Base-by-base conservation (phyloP, 306 rosid species). In the Notholithocarpus densiflorus region DNA sequence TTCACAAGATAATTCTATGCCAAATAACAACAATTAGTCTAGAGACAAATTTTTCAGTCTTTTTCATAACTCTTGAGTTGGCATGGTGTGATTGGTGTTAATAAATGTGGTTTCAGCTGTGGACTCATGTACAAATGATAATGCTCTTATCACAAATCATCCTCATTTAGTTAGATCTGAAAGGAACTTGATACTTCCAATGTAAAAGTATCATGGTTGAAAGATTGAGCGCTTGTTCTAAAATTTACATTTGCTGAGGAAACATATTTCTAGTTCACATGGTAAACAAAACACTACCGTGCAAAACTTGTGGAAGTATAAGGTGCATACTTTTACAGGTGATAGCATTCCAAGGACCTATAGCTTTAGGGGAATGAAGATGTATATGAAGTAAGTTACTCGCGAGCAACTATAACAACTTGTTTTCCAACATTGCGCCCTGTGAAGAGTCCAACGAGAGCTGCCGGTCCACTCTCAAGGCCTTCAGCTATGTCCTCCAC, bases 351-450 rank as follows among this genome's bases (percentile, higher is more conserved):
- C 27, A 60, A 13, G 17, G 72, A 34, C 52, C 72, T 66, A 31
- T 13, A 65, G 72, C 17, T 66, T 32, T 10, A 32, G 51, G 72
- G 26, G 5, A 12, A 66, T 66, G 72, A 34, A 60, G 66, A 3
- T 60, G 7, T 21, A 12, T 0, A 3, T 5, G 12, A 24, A 60
- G 66, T 24, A 4, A 11, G 4, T 59, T 78, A 77, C 10, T 73
- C 69, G 0, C n/a, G 18, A 13, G 77, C 45, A 60, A 56, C 80
- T 20, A 82, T 34, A 26, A 84, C 80, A 4, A 81, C 80, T 65
- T 81, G 87, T 68, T 84, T 84, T 7, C 85, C 87, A 6, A 84
- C 73, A 60, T 84, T 84, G 61, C 75, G 74, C 12, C 85, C 82
- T 5, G 77, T 34, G 40, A 65, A 84, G 73, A 84, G 84, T 20